Conservation (phyloP, 2,329 filamentous ascomycete species). For the Sporothrix brasiliensis region DNA sequence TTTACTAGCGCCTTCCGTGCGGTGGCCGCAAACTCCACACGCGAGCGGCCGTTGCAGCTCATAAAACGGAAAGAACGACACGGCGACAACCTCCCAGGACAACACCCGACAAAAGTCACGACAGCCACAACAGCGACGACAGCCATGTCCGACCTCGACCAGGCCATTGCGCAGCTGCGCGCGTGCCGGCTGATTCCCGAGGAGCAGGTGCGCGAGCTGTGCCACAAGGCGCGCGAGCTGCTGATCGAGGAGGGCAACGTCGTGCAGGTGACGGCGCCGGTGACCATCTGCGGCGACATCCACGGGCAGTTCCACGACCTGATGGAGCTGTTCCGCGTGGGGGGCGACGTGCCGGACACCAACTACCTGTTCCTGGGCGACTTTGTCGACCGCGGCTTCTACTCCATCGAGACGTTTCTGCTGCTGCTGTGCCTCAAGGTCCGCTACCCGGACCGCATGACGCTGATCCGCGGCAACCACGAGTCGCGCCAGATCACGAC, state of each 20-base stretch:
- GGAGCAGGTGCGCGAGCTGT: constrained; percentile 90
- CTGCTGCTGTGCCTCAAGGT: constrained; percentile 96
- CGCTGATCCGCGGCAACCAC: constrained; percentile 91
- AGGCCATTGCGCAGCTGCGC: constrained; percentile 93
- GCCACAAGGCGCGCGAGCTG: constrained; percentile 94
- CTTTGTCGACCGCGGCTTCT: constrained; percentile 97
- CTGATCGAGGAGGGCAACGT: constrained; percentile 98
- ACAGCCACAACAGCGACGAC: not conserved
- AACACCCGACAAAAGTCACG: not conserved
- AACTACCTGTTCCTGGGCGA: constrained; percentile 88
- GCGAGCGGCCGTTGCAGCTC: no score
- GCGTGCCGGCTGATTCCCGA: constrained; percentile 96
- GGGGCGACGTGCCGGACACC: constrained; percentile 90
- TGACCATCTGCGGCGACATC: constrained; percentile 97
- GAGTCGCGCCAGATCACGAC: constrained; percentile 97
- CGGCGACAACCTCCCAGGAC: no score
- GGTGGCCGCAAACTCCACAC: constrained; percentile 15
- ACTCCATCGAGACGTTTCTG: constrained; percentile 94
- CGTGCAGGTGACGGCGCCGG: constrained; percentile 89
- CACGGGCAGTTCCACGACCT: constrained; percentile 96
- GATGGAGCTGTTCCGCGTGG: constrained; percentile 94
- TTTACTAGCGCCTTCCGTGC: constrained; percentile 2
- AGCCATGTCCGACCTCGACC: constrained; percentile 89
- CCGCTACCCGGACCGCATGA: constrained; percentile 95
- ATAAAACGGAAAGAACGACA: not conserved